Conservation (phyloP, 2,329 filamentous ascomycete genomes). For the Colletotrichum eremochloae region DNA sequence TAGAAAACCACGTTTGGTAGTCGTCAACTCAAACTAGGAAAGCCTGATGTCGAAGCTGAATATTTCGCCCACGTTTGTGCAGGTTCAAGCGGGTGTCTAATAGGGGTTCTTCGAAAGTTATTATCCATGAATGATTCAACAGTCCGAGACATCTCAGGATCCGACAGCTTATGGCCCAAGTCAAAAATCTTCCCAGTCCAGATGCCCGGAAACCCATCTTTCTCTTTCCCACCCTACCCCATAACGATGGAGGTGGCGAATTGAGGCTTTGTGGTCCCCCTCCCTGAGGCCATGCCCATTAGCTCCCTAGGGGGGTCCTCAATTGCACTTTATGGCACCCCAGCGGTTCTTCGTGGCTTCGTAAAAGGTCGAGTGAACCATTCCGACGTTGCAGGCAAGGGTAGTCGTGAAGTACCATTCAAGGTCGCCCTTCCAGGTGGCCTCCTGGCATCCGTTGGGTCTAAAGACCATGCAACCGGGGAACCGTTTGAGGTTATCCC, state of each 20-base stretch:
- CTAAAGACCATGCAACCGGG: background rate
- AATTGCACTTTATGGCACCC: background rate
- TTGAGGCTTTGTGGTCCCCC: too few relatives aligned
- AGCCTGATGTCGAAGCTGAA: background rate
- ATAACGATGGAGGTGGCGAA: background rate
- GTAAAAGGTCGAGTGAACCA: background rate
- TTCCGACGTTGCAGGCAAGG: background rate
- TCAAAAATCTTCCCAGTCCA: background rate
- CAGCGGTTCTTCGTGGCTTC: background rate
- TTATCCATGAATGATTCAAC: background rate
- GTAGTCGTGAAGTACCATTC: background rate
- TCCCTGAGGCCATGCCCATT: background rate
- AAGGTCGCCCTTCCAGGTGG: background rate
- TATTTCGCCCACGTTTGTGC: background rate
- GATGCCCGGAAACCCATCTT: too few relatives aligned
- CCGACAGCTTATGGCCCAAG: background rate
- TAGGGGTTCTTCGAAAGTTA: background rate
- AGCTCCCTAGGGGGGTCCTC: background rate
- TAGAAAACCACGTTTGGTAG: too few relatives aligned
- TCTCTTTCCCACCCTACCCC: background rate
- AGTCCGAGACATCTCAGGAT: too few relatives aligned
- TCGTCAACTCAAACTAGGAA: too few relatives aligned
- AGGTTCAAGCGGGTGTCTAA: background rate
- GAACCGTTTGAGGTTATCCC: background rate
- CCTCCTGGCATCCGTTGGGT: slow-evolving; percentile 2